Percentiles rank a stretch among this genome's conserved stretches.
phyloP scores from a whole-genome alignment of 2,329 filamentous ascomycete species.

The Herpomyces periplanetae region DNA sequence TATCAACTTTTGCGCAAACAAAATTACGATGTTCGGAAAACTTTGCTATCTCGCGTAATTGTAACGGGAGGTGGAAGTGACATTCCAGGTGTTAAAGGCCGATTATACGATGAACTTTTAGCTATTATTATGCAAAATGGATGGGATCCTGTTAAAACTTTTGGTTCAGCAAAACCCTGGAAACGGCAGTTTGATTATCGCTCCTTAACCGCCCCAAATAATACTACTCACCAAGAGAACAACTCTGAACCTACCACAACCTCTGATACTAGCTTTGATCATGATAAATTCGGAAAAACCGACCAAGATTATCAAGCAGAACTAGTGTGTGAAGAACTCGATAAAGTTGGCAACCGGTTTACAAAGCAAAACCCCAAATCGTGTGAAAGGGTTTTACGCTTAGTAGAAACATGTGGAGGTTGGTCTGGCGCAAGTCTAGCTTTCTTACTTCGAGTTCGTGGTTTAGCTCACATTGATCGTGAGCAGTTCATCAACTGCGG shows the following conservation, averaged over 20 bases:
- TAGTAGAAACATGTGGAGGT: slow-evolving; percentile 24
- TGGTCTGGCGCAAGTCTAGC: slow-evolving; percentile 35
- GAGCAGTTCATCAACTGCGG: slow-evolving; percentile 31
- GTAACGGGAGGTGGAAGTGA: slow-evolving; percentile 44
- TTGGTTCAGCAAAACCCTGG: slow-evolving; percentile 14
- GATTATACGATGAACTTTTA: slow-evolving; percentile 34
- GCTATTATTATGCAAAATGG: slow-evolving; percentile 22
- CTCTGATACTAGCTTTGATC: slow-evolving; percentile 2
- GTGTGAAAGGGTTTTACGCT: slow-evolving; percentile 11
- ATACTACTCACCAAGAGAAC: slow-evolving; percentile 1
- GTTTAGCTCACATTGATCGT: slow-evolving; percentile 25
- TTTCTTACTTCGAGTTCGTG: slow-evolving; percentile 23
- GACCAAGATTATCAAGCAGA: not conserved
- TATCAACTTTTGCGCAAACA: slow-evolving; percentile 35
- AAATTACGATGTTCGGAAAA: slow-evolving; percentile 37
- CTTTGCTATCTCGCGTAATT: slow-evolving; percentile 59
- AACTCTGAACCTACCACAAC: slow-evolving; percentile 1
- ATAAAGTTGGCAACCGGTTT: not conserved
- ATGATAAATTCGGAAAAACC: slow-evolving; percentile 4
- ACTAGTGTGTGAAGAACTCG: not conserved
- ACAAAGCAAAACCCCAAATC: not conserved
- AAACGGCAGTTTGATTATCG: slow-evolving; percentile 9
- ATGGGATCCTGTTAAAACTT: slow-evolving; percentile 37
- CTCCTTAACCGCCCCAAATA: slow-evolving; percentile 5
- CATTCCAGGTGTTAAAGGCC: slow-evolving; percentile 35